phyloP scores from a whole-genome alignment of 2,329 filamentous ascomycete species.

The Phialemoniopsis sp. region DNA sequence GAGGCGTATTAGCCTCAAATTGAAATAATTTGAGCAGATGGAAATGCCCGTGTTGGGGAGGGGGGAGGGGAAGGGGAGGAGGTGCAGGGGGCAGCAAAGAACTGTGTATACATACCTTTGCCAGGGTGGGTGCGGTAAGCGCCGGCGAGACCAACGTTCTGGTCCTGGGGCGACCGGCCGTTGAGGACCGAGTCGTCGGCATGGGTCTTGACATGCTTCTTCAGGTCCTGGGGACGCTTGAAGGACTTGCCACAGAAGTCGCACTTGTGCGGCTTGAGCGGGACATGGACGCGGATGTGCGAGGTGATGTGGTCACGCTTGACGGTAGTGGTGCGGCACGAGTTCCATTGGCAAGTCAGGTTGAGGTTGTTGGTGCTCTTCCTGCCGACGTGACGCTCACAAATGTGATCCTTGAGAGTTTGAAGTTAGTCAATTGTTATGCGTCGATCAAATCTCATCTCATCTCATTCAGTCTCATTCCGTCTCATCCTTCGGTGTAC shows the following conservation, averaged over 20 bases:
- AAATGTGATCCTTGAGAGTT: constrained; percentile 79
- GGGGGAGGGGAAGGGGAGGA: background rate
- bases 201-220: constrained; percentile 99
- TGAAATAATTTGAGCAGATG: constrained; percentile 12
- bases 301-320: constrained; percentile 99
- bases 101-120: constrained; percentile 42
- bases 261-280: constrained; percentile 97
- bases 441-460: background rate
- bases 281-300: constrained; percentile 98
- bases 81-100: background rate
- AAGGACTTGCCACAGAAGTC: constrained; percentile 98
- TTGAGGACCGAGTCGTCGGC: constrained; percentile 85
- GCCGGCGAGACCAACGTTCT: constrained; percentile 38
- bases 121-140: constrained; percentile 49
- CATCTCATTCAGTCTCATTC: no score
- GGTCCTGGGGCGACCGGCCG: constrained; percentile 43
- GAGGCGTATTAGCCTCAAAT: constrained; percentile 36
- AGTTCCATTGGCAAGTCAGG: constrained; percentile 94
- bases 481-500: no score
- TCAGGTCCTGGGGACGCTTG: constrained; percentile 97
- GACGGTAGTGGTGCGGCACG: constrained; percentile 92
- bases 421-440: background rate
- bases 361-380: constrained; percentile 99
- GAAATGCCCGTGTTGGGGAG: constrained; percentile 6
- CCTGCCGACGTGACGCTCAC: constrained; percentile 95